Percentiles rank a stretch among this genome's conserved stretches.
phyloP scores from a whole-genome alignment of 345 rosid genomes.

The Populus deltoides region DNA sequence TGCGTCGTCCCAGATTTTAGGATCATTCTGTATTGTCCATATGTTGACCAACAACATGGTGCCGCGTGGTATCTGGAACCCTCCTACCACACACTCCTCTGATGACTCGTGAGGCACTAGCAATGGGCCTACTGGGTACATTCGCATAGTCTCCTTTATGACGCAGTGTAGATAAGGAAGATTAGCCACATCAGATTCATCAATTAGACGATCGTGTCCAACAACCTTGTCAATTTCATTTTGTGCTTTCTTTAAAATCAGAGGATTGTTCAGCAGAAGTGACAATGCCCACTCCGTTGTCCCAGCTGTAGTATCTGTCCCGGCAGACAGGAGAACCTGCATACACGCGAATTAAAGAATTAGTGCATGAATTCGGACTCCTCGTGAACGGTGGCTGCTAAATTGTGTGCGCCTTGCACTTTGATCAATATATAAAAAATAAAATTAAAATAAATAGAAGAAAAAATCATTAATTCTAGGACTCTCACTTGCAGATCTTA shows the following conservation, averaged over 20 bases:
- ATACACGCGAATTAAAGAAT: neutral
- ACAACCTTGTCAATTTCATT: constrained; percentile 23
- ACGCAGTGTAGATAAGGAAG: constrained; percentile 38
- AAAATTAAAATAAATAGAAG: too few species aligned
- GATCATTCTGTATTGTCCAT: constrained; percentile 44
- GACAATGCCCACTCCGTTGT: constrained; percentile 39
- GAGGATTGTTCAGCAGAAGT: constrained; percentile 36
- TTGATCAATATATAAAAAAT: too few species aligned
- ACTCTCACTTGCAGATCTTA: too few species aligned
- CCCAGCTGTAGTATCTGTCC: constrained; percentile 17
- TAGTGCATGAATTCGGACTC: too few species aligned
- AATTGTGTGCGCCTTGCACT: neutral
- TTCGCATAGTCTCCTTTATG: constrained; percentile 49
- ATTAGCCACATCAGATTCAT: constrained; percentile 24
- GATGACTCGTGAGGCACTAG: constrained; percentile 41
- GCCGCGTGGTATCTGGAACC: constrained; percentile 33
- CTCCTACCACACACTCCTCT: constrained; percentile 32
- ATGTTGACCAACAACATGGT: constrained; percentile 37
- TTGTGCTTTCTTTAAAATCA: constrained; percentile 21
- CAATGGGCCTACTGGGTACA: constrained; percentile 44
- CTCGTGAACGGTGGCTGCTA: neutral
- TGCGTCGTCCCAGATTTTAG: constrained; percentile 36
- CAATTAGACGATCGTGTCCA: constrained; percentile 20
- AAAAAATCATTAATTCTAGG: too few species aligned
- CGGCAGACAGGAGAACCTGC: constrained; percentile 21